phyloP scores from a whole-genome alignment of 2,329 filamentous ascomycete genomes.

The Xylaria sp. region DNA sequence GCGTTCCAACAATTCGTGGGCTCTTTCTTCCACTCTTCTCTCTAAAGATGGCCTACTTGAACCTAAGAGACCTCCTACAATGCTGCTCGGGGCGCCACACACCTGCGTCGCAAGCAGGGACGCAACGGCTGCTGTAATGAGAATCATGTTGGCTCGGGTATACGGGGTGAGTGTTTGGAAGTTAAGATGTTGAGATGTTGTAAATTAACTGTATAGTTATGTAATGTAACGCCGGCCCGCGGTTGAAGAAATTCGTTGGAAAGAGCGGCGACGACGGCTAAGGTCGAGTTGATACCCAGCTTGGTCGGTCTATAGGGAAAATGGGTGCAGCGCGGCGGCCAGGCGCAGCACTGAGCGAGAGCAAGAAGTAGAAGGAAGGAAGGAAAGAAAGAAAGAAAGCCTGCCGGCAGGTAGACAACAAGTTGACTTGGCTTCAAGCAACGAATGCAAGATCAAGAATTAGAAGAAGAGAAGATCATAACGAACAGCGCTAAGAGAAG shows the following conservation, averaged over 20 bases:
- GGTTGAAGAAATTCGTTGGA: slow-evolving; percentile 30
- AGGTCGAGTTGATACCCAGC: slow-evolving; percentile 5
- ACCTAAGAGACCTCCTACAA: slow-evolving; percentile 25
- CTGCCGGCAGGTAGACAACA: slow-evolving; percentile 43
- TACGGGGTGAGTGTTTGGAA: neutral
- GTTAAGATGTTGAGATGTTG: neutral
- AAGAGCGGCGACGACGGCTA: slow-evolving; percentile 24
- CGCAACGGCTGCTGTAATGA: slow-evolving; percentile 43
- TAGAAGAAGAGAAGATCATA: slow-evolving; percentile 32
- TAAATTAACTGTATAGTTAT: slow-evolving; percentile 9
- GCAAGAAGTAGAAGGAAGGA: slow-evolving; percentile 22
- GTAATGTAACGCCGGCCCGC: slow-evolving; percentile 33
- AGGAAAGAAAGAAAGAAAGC: slow-evolving; percentile 32
- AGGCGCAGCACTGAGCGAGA: slow-evolving; percentile 28
- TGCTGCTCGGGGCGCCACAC: slow-evolving; percentile 41
- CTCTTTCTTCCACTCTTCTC: slow-evolving; percentile 24
- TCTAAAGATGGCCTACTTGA: slow-evolving; percentile 26
- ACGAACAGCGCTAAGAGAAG: slow-evolving; percentile 21
- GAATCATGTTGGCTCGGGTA: slow-evolving; percentile 43
- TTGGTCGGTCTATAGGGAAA: slow-evolving; percentile 28
- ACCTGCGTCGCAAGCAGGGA: slow-evolving; percentile 46
- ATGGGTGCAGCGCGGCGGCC: slow-evolving; percentile 15
- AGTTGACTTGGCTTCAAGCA: slow-evolving; percentile 36
- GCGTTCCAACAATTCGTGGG: slow-evolving; percentile 27
- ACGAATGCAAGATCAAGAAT: slow-evolving; percentile 24